Conservation (phyloP, 2,329 filamentous ascomycete species). For the Malbranchea zuffiana region DNA sequence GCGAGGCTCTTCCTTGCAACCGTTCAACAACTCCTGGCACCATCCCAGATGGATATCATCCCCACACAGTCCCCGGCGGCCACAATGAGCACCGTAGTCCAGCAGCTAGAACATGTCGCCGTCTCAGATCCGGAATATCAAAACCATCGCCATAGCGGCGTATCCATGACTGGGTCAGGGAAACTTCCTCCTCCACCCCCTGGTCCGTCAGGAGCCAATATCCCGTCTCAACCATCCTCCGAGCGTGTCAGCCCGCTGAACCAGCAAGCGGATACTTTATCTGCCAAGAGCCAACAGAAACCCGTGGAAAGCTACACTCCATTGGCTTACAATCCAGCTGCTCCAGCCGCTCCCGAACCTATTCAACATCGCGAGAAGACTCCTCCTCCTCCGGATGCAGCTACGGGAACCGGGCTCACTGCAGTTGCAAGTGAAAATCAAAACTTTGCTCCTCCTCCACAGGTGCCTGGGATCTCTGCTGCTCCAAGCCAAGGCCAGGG, state of each 20-base stretch:
- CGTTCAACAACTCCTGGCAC: slow-evolving; percentile 26
- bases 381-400: slow-evolving; percentile 49
- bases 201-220: slow-evolving; percentile 18
- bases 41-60: slow-evolving; percentile 39
- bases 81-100: slow-evolving; percentile 49
- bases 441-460: slow-evolving; percentile 24
- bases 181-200: slow-evolving; percentile 16
- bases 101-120: slow-evolving; percentile 52
- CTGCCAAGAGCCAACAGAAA: slow-evolving; percentile 16
- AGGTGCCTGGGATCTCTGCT: slow-evolving; percentile 16
- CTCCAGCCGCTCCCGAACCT: slow-evolving; percentile 54
- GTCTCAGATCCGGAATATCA: slow-evolving; percentile 43
- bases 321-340: slow-evolving; percentile 55
- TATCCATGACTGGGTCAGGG: slow-evolving; percentile 24
- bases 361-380: slow-evolving; percentile 57
- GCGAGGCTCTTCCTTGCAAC: slow-evolving; percentile 43
- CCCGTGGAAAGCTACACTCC: slow-evolving; percentile 35
- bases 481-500: slow-evolving; percentile 17
- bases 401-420: slow-evolving; percentile 36
- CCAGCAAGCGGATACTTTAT: slow-evolving; percentile 3
- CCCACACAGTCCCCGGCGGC: slow-evolving; percentile 33
- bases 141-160: slow-evolving; percentile 21
- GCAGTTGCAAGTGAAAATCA: slow-evolving; percentile 33
- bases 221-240: slow-evolving; percentile 18
- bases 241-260: slow-evolving; percentile 12